Evolutionary conservation across 2,329 filamentous ascomycete genomes (phyloP).

Genomic region (Phaeophleospora eucalypticola): DNA sequence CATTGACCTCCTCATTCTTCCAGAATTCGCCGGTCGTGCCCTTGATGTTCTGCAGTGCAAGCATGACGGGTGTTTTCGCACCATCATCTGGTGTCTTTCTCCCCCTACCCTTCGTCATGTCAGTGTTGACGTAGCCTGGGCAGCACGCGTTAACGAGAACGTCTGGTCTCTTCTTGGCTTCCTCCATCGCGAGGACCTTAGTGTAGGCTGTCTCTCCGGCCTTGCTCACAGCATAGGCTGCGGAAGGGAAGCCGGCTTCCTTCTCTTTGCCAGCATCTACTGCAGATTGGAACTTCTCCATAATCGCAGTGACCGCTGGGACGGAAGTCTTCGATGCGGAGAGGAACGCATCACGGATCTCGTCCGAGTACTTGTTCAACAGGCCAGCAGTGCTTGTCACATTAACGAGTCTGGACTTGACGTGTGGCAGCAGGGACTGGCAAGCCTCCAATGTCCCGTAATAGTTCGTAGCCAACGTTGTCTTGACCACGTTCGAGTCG

Average conservation of each 20-base stretch:
- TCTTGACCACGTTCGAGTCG: conserved; percentile 46
- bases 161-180: conserved; percentile 22
- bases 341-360: conserved; percentile 43
- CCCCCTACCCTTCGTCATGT: conserved; percentile 36
- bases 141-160: conserved; percentile 35
- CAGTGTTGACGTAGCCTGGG: conserved; percentile 36
- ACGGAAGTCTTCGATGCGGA: conserved; percentile 22
- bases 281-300: conserved; percentile 47
- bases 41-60: conserved; percentile 33
- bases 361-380: conserved; percentile 45
- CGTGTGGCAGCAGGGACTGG: conserved; percentile 43
- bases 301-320: conserved; percentile 44
- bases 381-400: conserved; percentile 45
- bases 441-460: conserved; percentile 48
- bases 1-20: conserved; percentile 32
- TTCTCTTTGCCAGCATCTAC: conserved; percentile 46
- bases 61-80: conserved; percentile 34
- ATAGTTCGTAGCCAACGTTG: conserved; percentile 51
- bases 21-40: conserved; percentile 34
- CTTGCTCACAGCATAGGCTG: conserved; percentile 47
- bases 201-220: conserved; percentile 35
- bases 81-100: conserved; percentile 35
- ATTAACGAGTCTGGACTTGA: conserved; percentile 48
- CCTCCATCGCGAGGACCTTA: conserved; percentile 32
- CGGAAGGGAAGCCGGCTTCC: conserved; percentile 47